Evolutionary conservation across 495 filamentous ascomycete genomes (phyloP), one percentile per base, ranked within the genome.

Genomic region (Tuber brumale): DNA sequence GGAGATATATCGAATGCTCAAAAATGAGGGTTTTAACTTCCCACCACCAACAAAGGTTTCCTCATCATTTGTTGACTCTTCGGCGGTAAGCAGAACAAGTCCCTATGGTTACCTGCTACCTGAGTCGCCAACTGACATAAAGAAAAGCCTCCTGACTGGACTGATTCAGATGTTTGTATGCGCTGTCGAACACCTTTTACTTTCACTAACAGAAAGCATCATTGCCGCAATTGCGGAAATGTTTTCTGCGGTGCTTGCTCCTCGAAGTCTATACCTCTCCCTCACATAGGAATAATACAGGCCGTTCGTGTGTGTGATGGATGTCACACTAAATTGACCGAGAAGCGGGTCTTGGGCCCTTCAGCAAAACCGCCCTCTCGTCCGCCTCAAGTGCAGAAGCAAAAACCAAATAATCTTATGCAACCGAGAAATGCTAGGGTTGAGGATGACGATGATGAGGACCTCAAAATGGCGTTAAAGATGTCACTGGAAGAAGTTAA

Each of bases 141-240:
- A 41, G 43, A 72, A 35, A 78, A 97, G 94, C 95, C 95, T 5
- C 95, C 95, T 6, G 95, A 98, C 84, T 99, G 95, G 95, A 91
- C 91, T 44, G 96, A 99, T 84, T 97, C 95, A 2, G 95, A 99
- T 80, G 95, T 99, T 39, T 99, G 95, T 82, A 97, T 99, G 95
- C 90, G 95, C 83, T 99, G 95, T 81, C 90, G 95, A 75, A 97
- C 94, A 37, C 84, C 94, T 9, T 99, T 99, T 82, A 97, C 93
- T 46, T 98, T 98, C 82, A 98, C 94, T 75, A 99, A 99, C 83
- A 90, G 95, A 81, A 99, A 97, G 80, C 95, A 99, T 81, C 95
- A 99, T 84, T 99, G 95, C 81, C 90, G 95, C 69, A 99, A 99
- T 82, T 99, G 95, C 81, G 95, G 95, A 37, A 97, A 94, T 83